Evolutionary conservation across 768 basidiomycete genomes (phyloP), one percentile per base, ranked within the genome.

Genomic region (Hygrophoropsis aurantiaca): DNA sequence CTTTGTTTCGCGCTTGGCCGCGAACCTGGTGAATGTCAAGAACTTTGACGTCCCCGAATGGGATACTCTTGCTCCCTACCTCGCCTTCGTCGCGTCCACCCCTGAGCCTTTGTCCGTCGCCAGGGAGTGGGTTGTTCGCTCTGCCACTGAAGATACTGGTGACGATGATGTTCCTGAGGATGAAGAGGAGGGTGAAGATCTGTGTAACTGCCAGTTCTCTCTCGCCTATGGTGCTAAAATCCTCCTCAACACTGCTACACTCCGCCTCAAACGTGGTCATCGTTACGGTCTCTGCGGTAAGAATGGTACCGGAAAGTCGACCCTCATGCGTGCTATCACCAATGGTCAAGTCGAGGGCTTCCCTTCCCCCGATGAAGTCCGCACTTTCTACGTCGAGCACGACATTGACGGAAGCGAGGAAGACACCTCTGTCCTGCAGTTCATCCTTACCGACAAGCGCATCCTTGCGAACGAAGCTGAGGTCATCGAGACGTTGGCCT

Each of bases 371-470:
- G 90, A 94, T 44, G 87, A 94, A 65, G 94, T 97, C 66, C 92
- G 94, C 68, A 97, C 94, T 52, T 97, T 95, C 85, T 97, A 97
- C 73, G 94, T 97, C 66, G 94, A 95, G 79, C 94, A 97, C 79
- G 94, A 97, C 67, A 97, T 97, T 56, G 94, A 97, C 61, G 94
- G 94, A 40, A 87, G 83, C 64, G 94, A 97, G 70, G 94, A 82
- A 51, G 89, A 90, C 13, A 97, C 87, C 44, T 85, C 92, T 36
- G 88, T 97, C 50, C 79, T 94, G 48, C 73, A 90, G 68, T 97
- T 94, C 75, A 94, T 97, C 56, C 62, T 91, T 53, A 63, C 72
- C 49, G 94, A 97, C 73, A 84, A 82, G 65, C 94, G 94, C 61
- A 78, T 97, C 59, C 77, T 79, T 40, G 90, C 81, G 18, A 50